Evolutionary conservation across 2,329 filamentous ascomycete genomes (phyloP), one percentile per base, ranked within the genome.

Genomic region (Cladophialophora carrionii): DNA sequence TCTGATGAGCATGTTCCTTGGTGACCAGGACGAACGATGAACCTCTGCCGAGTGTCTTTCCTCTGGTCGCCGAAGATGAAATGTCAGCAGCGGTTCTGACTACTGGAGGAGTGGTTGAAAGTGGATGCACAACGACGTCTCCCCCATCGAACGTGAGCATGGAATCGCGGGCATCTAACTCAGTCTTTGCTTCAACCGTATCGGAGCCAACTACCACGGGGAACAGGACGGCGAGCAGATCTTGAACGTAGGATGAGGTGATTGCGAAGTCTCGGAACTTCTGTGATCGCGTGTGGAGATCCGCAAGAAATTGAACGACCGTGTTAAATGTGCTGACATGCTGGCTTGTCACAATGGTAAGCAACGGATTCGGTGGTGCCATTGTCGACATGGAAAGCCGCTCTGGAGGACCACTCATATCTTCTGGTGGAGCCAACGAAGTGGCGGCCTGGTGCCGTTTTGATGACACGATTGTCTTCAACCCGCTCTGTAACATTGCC

Each of bases 1-100:
- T 67, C 32, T 64, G 61, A 57, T 56, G 64, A 29, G 61, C 52
- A 8, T 65, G 57, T n/a, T 70, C 67, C 54, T 62, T 62, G 5
- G 90, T 92, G 24, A 99, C 83, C 1, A 99, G 84, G 32, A 98
- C 88, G 75, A 98, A 99, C 0, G 94, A 97, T 0, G 94, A 97
- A 1, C 91, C 89, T 71, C 93, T 87, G 37, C 89, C 87, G 29
- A 96, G 81, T 22, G 65, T 63, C 32, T 70, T 68, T 20, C 66
- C 68, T 60, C 70, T 57, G n/a, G 58, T 63, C 29, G 57, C 77
- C n/a, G 78, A 78, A 14, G 81, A 80, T 41, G 83, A 62, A 77
- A 78, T 60, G 77, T 84, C 55, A 77, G 86, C 88, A 20, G 87
- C 86, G 3, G 91, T 93, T 68, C 90, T 86, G 22, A 97, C 85